Percentiles rank a stretch among this genome's conserved stretches.
Conservation (phyloP, 805 yeast genomes). For the Ogataea populi-albae region DNA sequence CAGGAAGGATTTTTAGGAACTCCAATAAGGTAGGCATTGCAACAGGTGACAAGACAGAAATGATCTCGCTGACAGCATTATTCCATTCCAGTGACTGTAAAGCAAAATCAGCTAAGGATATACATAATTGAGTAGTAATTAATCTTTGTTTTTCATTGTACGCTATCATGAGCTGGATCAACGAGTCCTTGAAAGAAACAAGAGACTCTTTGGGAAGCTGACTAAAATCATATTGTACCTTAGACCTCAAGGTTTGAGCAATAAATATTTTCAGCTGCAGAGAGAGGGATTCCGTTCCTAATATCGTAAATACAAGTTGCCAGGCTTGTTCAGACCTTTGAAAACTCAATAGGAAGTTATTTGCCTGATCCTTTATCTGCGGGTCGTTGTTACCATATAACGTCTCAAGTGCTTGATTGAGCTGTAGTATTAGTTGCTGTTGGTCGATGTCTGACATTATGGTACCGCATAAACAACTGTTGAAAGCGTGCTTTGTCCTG, state of each 20-base stretch:
- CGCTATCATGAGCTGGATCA: conserved; percentile 53
- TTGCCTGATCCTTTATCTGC: conserved; percentile 43
- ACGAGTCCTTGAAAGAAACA: conserved; percentile 60
- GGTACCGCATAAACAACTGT: too few species aligned
- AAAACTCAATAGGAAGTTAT: conserved; percentile 66
- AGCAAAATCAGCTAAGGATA: conserved; percentile 78
- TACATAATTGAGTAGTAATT: conserved; percentile 78
- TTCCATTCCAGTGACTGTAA: conserved; percentile 76
- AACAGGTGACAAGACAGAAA: conserved; percentile 43
- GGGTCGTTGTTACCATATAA: conserved; percentile 37
- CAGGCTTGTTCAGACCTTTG: conserved; percentile 85
- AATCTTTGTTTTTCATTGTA: conserved; percentile 49
- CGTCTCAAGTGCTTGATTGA: conserved; percentile 45
- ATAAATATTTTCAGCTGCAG: conserved; percentile 74
- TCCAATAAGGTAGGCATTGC: conserved; percentile 57
- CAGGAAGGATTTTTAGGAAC: conserved; percentile 85
- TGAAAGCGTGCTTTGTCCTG: too few species aligned
- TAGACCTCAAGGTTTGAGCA: conserved; percentile 87
- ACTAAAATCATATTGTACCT: conserved; percentile 75
- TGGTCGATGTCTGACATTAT: conserved; percentile 1
- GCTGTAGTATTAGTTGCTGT: conserved; percentile 20
- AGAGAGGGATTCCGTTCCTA: conserved; percentile 33
- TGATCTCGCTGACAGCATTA: conserved; percentile 66
- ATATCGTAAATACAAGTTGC: conserved; percentile 59
- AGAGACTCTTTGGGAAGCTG: conserved; percentile 68